Base-by-base conservation (phyloP, 768 basidiomycete genomes). In the Nevesoporus exiguus region DNA sequence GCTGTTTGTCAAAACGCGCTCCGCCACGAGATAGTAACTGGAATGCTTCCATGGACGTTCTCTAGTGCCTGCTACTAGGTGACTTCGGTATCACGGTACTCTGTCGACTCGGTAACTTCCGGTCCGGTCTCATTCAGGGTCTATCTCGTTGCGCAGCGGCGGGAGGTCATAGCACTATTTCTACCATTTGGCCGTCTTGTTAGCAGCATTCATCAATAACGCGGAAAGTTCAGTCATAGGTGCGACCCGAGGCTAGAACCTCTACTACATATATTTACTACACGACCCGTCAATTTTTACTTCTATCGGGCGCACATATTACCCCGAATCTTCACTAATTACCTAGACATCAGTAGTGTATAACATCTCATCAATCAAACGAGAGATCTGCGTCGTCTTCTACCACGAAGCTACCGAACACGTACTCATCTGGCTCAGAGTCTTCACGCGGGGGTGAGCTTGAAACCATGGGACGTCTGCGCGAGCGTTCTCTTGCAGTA, bases 11-110 rank as follows among this genome's bases (percentile, higher is more conserved):
- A 60, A 98, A 97, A 51, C 76, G 79, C 0, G 80, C 80, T 1
- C 93, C 92, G 31, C 95, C 95, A 15, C 91, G 82, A 30, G 94
- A 93, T 25, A 98, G 82, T 13, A 97, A 71, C 59, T 88, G 88
- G 69, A 98, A 98, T 5, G 92, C 86, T 61, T 94, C 92, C 88
- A 91, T 90, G 46, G 30, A 22, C 13, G 41, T 56, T 42, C 8
- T 39, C 53, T 6, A 21, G 25, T 47, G n/a, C n/a, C 27, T 29
- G 27, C 4, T 29, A 24, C 24, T 25, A 15, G n/a, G 44, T 25
- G 5, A 30, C 7, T 1, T 40, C 11, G 33, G 9, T 33, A 3
- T 33, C n/a, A n/a, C n/a, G n/a, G n/a, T n/a, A n/a, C n/a, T n/a
- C n/a, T n/a, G n/a, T n/a, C n/a, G 15, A 15, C 19, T 52, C 57